Evolutionary conservation across 495 filamentous ascomycete species (phyloP).

Genomic region (Daldinia childiae): DNA sequence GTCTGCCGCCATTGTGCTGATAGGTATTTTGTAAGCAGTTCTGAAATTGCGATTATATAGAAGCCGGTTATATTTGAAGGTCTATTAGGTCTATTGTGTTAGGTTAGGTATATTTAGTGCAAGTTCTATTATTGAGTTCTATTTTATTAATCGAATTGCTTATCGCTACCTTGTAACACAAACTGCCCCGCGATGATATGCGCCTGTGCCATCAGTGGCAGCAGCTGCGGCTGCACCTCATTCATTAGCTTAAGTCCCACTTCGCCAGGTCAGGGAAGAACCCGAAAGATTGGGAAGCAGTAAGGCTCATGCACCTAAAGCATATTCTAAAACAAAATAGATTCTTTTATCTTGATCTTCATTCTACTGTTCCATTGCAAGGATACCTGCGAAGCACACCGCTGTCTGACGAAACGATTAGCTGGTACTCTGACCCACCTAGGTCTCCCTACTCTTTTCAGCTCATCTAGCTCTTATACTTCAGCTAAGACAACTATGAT

Average conservation of each 20-base stretch:
- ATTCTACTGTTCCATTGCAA: slow-evolving; percentile 2
- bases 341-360: neutral
- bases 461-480: neutral
- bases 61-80: neutral
- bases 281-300: slow-evolving; percentile 2
- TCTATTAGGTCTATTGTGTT: slow-evolving; percentile 12
- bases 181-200: slow-evolving; percentile 28
- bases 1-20: slow-evolving; percentile 32
- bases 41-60: neutral
- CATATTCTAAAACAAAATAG: neutral
- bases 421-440: neutral
- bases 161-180: slow-evolving; percentile 9
- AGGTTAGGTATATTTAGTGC: no score
- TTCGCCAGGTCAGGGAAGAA: neutral
- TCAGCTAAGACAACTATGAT: neutral
- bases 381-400: slow-evolving; percentile 24
- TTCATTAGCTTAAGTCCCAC: neutral
- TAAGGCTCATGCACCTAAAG: neutral
- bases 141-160: neutral
- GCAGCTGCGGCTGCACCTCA: slow-evolving; percentile 11
- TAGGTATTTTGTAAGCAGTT: neutral
- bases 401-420: slow-evolving; percentile 7
- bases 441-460: neutral
- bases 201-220: neutral
- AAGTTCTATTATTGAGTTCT: neutral